Evolutionary conservation across 306 rosid genomes (phyloP), one percentile per base, ranked within the genome.

Genomic region (Ormosia semicastrata): DNA sequence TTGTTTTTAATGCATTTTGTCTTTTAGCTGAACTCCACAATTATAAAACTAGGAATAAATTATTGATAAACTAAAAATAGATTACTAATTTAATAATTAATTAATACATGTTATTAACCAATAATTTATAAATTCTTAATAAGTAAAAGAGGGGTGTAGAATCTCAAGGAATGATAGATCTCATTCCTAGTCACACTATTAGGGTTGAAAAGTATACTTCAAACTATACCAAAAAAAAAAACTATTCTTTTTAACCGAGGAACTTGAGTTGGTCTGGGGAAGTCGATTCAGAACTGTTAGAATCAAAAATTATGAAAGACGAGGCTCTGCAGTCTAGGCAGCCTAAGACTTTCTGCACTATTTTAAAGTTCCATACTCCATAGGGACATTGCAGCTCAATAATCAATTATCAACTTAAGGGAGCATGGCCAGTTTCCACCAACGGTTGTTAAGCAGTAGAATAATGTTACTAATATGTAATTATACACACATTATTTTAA

Each of bases 311-410:
- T 3, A 64, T 53, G 79, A 64, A 41, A 81, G 40, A 80, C 47
- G 60, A 15, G 62, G 76, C 70, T 65, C 80, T 52, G 75, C 85
- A 81, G 85, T 74, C 80, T 53, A 81, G 60, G 75, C 17, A 52
- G 29, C 36, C 72, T 17, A 44, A 47, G 17, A 44, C 63, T 18
- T 63, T 50, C 40, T 60, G 59, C 66, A 62, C 14, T 36, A 62
- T 37, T 44, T 11, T 7, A 4, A 79, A 57, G 50, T 33, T 39
- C n/a, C 33, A 24, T 13, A 24, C 11, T 66, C 49, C 24, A 69
- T 30, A 50, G 57, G 78, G 79, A 50, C 66, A 80, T 41, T 41
- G 44, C 72, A 36, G 73, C 66, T 71, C 66, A 49, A 62, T 13
- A 7, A 58, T 59, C 64, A 11, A 46, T 44, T 54, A 78, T 40